These are phyloP conservation scores for Metarhizium sp. DNA, from an alignment of 2,329 filamentous ascomycete species.

Conservation along the genomic window DNA sequence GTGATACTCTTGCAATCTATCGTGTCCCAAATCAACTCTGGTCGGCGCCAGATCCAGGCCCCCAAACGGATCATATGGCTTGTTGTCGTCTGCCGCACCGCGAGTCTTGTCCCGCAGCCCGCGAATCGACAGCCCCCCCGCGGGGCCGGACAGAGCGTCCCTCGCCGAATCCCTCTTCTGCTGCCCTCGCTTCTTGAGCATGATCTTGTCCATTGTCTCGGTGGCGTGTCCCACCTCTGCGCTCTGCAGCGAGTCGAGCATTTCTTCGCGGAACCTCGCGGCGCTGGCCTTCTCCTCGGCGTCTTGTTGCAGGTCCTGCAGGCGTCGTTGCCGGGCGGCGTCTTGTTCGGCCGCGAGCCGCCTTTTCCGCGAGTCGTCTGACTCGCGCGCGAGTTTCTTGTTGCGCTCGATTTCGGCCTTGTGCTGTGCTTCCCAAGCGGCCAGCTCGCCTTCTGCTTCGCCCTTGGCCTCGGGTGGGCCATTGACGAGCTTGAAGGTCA, in stretches of 20 bases:
- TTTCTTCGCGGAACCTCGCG: conserved; percentile 54
- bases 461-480: conserved; percentile 54
- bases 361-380: conserved; percentile 41
- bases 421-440: conserved; percentile 65
- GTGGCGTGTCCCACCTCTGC: conserved; percentile 52
- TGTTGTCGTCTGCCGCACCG: conserved; percentile 40
- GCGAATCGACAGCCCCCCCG: conserved; percentile 53
- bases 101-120: conserved; percentile 61
- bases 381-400: conserved; percentile 41
- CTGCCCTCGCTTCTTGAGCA: conserved; percentile 66
- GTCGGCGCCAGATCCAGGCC: conserved; percentile 60
- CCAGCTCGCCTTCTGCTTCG: conserved; percentile 34
- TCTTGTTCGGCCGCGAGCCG: conserved; percentile 58
- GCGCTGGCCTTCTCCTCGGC: conserved; percentile 59
- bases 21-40: conserved; percentile 51
- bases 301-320: conserved; percentile 57
- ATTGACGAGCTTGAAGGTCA: conserved; percentile 80
- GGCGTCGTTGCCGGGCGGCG: conserved; percentile 47
- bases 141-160: conserved; percentile 21
- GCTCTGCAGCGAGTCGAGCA: conserved; percentile 59
- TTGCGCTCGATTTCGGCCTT: conserved; percentile 57
- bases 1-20: conserved; percentile 54
- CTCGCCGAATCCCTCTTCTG: conserved; percentile 23
- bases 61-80: conserved; percentile 82
- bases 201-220: conserved; percentile 48